phyloP scores from a whole-genome alignment of 305 asterid species.

The Fraxinus sp. region DNA sequence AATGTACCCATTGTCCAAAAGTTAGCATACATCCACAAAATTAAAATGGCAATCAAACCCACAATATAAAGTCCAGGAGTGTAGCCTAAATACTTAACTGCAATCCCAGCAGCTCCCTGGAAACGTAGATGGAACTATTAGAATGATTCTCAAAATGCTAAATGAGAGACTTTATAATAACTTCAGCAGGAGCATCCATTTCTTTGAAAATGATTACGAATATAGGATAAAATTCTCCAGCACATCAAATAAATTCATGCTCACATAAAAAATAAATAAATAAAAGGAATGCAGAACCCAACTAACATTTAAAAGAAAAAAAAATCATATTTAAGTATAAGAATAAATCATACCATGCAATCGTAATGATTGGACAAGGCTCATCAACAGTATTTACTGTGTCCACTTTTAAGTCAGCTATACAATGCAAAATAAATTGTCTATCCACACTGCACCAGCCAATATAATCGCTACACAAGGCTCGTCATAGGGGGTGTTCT shows the following conservation, averaged over 20 bases:
- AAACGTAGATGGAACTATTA: conserved; percentile 34
- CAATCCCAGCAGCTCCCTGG: conserved; percentile 95
- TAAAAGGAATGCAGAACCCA: neutral
- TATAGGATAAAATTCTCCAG: conserved; percentile 8
- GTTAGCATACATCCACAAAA: conserved; percentile 98
- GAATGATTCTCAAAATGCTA: conserved; percentile 4
- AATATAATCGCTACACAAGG: neutral
- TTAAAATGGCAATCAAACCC: conserved; percentile 80
- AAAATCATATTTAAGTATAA: neutral
- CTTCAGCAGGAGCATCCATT: conserved; percentile 19
- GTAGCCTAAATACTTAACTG: conserved; percentile 92
- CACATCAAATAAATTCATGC: conserved; percentile 3
- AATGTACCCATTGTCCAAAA: conserved; percentile 94
- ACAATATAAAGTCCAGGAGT: conserved; percentile 98
- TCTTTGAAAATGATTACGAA: conserved; percentile 16
- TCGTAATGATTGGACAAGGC: neutral
- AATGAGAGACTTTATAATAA: conserved; percentile 11
- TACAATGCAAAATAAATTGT: neutral
- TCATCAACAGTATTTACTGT: neutral
- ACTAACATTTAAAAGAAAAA: neutral
- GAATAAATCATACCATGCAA: neutral
- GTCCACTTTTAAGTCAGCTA: conserved; percentile 4
- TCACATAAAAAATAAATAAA: conserved; percentile 1
- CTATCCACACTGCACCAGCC: neutral
- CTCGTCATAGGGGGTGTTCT: neutral